A percentile compares a stretch with the other conserved stretches of the same genome.
These are phyloP conservation scores for Neurospora sp. DNA, from an alignment of 495 filamentous ascomycete genomes.

Conservation along the genomic window DNA sequence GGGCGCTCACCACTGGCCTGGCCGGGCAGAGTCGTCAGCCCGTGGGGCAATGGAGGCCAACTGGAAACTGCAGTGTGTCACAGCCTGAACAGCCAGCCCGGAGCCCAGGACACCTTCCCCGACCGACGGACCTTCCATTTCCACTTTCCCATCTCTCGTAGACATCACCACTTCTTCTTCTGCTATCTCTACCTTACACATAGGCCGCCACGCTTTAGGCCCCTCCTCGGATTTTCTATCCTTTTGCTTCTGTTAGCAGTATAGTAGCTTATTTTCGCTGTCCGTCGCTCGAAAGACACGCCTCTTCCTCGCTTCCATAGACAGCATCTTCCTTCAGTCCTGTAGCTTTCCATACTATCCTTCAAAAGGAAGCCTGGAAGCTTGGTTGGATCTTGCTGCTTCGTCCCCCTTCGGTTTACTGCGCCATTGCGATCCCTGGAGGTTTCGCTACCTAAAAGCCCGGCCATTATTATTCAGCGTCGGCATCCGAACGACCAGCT, in stretches of 20 bases:
- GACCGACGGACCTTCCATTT: background rate
- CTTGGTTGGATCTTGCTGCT: background rate
- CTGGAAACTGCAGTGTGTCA: background rate
- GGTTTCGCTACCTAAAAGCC: slow-evolving; percentile 11
- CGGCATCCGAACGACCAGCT: slow-evolving; percentile 13
- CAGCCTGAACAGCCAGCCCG: background rate
- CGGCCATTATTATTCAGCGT: slow-evolving; percentile 28
- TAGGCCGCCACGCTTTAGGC: background rate
- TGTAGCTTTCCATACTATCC: background rate
- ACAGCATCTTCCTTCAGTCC: background rate
- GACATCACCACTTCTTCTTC: background rate
- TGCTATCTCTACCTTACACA: background rate
- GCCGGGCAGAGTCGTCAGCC: background rate
- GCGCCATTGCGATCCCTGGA: background rate
- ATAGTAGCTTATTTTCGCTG: background rate
- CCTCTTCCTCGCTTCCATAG: background rate
- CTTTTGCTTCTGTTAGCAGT: background rate
- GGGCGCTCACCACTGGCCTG: background rate
- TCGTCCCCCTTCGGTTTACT: background rate
- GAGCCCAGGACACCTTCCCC: background rate
- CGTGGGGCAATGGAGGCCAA: background rate
- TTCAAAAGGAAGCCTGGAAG: background rate
- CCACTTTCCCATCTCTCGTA: background rate
- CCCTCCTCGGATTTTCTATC: background rate
- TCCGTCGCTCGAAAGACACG: background rate